Conservation (phyloP, 768 basidiomycete genomes). For the Boletus fagicola region DNA sequence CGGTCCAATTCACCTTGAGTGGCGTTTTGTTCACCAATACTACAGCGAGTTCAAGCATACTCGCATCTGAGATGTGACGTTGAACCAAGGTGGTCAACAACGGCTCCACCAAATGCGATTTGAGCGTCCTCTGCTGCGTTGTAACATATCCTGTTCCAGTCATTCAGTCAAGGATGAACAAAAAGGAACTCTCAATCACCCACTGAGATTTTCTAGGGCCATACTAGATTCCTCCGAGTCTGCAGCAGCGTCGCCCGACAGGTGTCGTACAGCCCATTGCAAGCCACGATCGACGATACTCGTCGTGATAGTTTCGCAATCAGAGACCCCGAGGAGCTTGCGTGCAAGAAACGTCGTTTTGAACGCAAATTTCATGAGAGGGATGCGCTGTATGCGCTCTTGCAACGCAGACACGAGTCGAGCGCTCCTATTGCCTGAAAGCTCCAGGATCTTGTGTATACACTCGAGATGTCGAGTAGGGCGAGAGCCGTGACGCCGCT, state of each 20-base stretch:
- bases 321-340: constrained; percentile 24
- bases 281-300: constrained; percentile 45
- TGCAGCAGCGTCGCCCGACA: constrained; percentile 36
- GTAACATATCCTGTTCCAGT: constrained; percentile 13
- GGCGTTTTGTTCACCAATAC: constrained; percentile 39
- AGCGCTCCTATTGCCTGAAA: constrained; percentile 21
- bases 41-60: constrained; percentile 44
- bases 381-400: constrained; percentile 25
- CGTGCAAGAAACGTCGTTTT: constrained; percentile 36
- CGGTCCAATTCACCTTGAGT: constrained; percentile 78
- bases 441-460: constrained; percentile 29
- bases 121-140: constrained; percentile 25
- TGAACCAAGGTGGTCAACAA: constrained; percentile 63
- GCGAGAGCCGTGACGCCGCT: neutral
- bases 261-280: constrained; percentile 51
- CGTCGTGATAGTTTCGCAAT: constrained; percentile 27
- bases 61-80: constrained; percentile 46
- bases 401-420: constrained; percentile 25
- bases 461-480: constrained; percentile 21
- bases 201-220: constrained; percentile 40
- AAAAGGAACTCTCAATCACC: constrained; percentile 11
- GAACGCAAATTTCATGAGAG: constrained; percentile 27
- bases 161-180: neutral
- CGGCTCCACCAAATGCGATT: constrained; percentile 67
- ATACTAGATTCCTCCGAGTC: constrained; percentile 19